A percentile compares a stretch with the other conserved stretches of the same genome.
Evolutionary conservation across 352 stramenopile species (phyloP).

Genomic region (Globisporangium sylvaticum): DNA sequence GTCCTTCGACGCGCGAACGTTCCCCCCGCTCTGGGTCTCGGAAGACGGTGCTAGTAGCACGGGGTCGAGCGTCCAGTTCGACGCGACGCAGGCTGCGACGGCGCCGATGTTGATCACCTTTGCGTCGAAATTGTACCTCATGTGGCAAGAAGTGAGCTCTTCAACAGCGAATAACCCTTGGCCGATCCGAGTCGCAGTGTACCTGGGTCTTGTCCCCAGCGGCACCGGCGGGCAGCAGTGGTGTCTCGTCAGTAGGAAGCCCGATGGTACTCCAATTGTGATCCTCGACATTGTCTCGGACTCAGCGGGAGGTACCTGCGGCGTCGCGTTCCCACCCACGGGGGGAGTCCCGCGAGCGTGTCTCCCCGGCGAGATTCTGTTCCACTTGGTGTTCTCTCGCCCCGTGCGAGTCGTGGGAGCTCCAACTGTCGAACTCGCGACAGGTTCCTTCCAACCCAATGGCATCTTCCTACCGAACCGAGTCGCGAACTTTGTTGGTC

Average conservation of each 20-base stretch:
- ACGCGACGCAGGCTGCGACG: slow-evolving; percentile 31
- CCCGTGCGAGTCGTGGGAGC: slow-evolving; percentile 40
- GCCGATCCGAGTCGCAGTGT: slow-evolving; percentile 46
- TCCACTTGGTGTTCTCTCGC: slow-evolving; percentile 59
- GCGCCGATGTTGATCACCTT: slow-evolving; percentile 25
- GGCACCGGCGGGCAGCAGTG: slow-evolving; percentile 27
- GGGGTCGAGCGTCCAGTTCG: slow-evolving; percentile 41
- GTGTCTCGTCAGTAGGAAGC: slow-evolving; percentile 29
- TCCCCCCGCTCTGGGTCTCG: slow-evolving; percentile 29
- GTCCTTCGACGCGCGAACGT: slow-evolving; percentile 30
- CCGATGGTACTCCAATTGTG: slow-evolving; percentile 36
- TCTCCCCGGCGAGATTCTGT: slow-evolving; percentile 64
- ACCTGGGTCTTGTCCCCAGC: slow-evolving; percentile 20
- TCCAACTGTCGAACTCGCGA: slow-evolving; percentile 53
- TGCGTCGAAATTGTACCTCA: slow-evolving; percentile 33
- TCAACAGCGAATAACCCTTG: slow-evolving; percentile 24
- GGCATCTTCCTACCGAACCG: slow-evolving; percentile 43
- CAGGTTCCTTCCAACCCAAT: slow-evolving; percentile 43
- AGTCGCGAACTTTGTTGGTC: slow-evolving; percentile 35
- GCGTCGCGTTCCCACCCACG: slow-evolving; percentile 49
- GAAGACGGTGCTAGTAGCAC: slow-evolving; percentile 36
- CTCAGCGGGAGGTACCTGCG: slow-evolving; percentile 47
- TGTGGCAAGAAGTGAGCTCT: slow-evolving; percentile 45
- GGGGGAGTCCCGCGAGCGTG: slow-evolving; percentile 42
- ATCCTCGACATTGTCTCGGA: slow-evolving; percentile 47